Evolutionary conservation across 2,329 filamentous ascomycete species (phyloP).

Genomic region (Colletotrichum costaricense): DNA sequence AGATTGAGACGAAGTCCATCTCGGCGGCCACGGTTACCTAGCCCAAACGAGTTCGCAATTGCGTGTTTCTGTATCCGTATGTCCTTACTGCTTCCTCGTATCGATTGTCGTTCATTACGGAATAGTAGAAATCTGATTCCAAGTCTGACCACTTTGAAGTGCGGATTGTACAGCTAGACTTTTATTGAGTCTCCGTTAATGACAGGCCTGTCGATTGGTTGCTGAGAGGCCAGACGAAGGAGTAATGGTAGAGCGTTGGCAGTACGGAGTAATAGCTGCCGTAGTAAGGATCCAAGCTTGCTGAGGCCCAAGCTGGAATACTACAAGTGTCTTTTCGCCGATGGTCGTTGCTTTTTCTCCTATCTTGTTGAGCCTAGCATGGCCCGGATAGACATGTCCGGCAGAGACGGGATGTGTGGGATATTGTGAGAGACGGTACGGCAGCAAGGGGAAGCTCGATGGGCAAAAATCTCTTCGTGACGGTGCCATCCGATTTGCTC

Average conservation of each 20-base stretch:
- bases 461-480: constrained; percentile 22
- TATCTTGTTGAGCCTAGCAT: constrained; percentile 1
- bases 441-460: constrained; percentile 20
- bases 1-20: not conserved
- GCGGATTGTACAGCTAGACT: not conserved
- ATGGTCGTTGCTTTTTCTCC: not conserved
- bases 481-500: constrained; percentile 26
- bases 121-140: not conserved
- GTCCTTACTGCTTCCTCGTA: not conserved
- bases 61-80: not conserved
- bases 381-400: not conserved
- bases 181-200: not conserved
- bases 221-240: not conserved
- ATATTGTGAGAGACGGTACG: constrained; percentile 31
- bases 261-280: constrained; percentile 9
- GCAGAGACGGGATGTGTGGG: constrained; percentile 17
- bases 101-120: not conserved
- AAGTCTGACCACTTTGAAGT: not conserved
- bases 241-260: not conserved
- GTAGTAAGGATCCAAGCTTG: constrained; percentile 12
- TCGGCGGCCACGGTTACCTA: not conserved
- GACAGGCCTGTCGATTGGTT: not conserved
- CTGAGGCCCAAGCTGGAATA: constrained; percentile 12
- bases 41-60: not conserved
- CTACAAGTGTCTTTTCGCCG: not conserved